phyloP scores from a whole-genome alignment of 805 yeast species.

The Zygoascus ofunaensis region DNA sequence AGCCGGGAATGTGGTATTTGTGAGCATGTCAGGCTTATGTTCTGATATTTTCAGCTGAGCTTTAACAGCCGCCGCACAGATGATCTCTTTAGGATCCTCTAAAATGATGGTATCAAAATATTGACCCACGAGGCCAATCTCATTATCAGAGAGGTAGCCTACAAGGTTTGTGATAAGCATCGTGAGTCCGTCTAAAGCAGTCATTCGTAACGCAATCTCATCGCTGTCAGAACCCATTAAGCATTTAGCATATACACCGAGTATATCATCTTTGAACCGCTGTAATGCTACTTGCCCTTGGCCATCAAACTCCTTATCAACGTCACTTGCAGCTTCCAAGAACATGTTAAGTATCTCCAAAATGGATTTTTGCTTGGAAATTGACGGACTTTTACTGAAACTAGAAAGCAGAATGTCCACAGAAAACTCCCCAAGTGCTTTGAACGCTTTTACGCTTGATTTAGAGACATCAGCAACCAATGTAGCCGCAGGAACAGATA shows the following conservation, averaged over 20 bases:
- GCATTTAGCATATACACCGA: conserved; percentile 59
- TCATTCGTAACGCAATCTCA: conserved; percentile 60
- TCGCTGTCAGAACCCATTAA: conserved; percentile 56
- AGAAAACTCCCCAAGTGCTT: conserved; percentile 28
- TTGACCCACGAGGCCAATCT: conserved; percentile 52
- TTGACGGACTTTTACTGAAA: conserved; percentile 24
- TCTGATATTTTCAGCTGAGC: conserved; percentile 45
- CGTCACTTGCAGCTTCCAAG: conserved; percentile 37
- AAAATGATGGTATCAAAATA: conserved; percentile 53
- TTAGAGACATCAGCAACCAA: conserved; percentile 49
- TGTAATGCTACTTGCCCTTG: conserved; percentile 32
- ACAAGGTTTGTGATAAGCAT: conserved; percentile 42
- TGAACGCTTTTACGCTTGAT: conserved; percentile 38
- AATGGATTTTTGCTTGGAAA: conserved; percentile 49
- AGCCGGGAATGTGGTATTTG: conserved; percentile 45
- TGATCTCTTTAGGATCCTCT: conserved; percentile 41
- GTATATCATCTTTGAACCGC: conserved; percentile 53
- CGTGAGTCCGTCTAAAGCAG: conserved; percentile 56
- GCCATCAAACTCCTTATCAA: conserved; percentile 2
- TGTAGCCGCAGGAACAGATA: conserved; percentile 53
- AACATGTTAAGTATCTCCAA: conserved; percentile 55
- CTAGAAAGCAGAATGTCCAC: conserved; percentile 36
- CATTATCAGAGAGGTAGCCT: conserved; percentile 43
- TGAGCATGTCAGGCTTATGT: conserved; percentile 32
- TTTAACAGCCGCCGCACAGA: conserved; percentile 44